Conservation (phyloP, 371 early-diverging fungal genomes). For the Mucor plumbeus region DNA sequence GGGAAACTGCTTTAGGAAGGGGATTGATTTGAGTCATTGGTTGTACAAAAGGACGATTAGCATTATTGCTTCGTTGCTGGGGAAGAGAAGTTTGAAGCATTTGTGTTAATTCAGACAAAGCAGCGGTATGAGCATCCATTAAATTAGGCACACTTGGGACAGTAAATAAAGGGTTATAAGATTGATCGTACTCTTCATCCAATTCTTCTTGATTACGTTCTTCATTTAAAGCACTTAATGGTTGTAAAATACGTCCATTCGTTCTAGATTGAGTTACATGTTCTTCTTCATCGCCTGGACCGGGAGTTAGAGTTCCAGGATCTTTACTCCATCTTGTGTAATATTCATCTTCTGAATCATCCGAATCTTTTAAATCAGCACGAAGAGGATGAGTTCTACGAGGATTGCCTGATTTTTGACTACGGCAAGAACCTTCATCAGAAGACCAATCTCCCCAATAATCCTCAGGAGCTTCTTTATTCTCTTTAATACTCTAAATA, state of each 20-base stretch:
- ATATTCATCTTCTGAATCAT: constrained; percentile 50
- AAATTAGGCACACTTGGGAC: constrained; percentile 57
- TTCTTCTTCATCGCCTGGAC: constrained; percentile 26
- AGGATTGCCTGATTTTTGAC: constrained; percentile 8
- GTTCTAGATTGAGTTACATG: not conserved
- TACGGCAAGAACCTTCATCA: constrained; percentile 31
- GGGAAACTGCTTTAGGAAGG: constrained; percentile 37
- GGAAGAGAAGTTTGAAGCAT: constrained; percentile 48
- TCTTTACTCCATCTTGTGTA: constrained; percentile 50
- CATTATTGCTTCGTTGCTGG: constrained; percentile 5
- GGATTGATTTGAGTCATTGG: constrained; percentile 35
- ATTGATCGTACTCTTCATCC: constrained; percentile 56
- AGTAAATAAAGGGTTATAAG: constrained; percentile 55
- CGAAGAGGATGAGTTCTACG: not conserved
- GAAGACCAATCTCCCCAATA: constrained; percentile 60
- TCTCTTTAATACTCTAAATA: constrained; percentile 8
- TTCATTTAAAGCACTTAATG: constrained; percentile 8
- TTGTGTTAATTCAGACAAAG: constrained; percentile 46
- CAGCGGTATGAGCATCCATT: constrained; percentile 50
- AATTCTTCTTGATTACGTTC: constrained; percentile 37
- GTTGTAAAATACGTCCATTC: constrained; percentile 6
- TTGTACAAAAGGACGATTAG: constrained; percentile 21
- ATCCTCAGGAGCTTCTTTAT: constrained; percentile 43
- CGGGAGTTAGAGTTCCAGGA: constrained; percentile 52
- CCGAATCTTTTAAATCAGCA: constrained; percentile 18